Evolutionary conservation across 2,329 filamentous ascomycete genomes (phyloP).

Genomic region (Fusarium sp.): DNA sequence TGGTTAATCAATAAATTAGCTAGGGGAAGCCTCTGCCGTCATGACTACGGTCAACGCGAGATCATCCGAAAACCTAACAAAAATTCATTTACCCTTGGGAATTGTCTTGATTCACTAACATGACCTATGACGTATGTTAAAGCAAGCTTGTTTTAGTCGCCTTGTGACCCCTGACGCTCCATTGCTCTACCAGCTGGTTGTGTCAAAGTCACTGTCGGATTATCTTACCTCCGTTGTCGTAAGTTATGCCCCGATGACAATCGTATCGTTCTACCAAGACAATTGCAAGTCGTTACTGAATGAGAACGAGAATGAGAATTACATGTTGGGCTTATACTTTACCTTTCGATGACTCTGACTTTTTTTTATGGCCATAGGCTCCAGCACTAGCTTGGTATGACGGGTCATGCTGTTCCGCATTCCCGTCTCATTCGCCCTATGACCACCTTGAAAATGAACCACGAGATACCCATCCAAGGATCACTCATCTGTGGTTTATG

Average conservation of each 20-base stretch:
- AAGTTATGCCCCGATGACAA: background rate
- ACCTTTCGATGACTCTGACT: background rate
- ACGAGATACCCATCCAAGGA: background rate
- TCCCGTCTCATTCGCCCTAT: conserved; percentile 2
- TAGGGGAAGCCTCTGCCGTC: conserved; percentile 37
- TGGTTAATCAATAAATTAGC: conserved; percentile 29
- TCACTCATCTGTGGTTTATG: conserved; percentile 1
- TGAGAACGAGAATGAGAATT: background rate
- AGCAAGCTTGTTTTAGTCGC: conserved; percentile 36
- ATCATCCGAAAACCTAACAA: conserved; percentile 13
- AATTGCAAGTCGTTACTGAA: background rate
- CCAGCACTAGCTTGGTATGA: background rate
- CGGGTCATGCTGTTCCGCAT: background rate
- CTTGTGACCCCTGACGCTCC: conserved; percentile 21
- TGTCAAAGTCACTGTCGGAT: background rate
- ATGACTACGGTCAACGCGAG: conserved; percentile 20
- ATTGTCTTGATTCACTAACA: conserved; percentile 36
- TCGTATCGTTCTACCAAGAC: background rate
- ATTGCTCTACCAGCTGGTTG: background rate
- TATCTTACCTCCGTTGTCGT: background rate
- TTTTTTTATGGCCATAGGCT: background rate
- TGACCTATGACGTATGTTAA: conserved; percentile 36
- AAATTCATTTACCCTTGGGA: conserved; percentile 16
- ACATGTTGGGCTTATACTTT: background rate
- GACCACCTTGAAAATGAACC: background rate